Percentiles rank a stretch among this genome's conserved stretches.
Evolutionary conservation across 2,329 filamentous ascomycete species (phyloP).

Genomic region (Calonectria hongkongensis): DNA sequence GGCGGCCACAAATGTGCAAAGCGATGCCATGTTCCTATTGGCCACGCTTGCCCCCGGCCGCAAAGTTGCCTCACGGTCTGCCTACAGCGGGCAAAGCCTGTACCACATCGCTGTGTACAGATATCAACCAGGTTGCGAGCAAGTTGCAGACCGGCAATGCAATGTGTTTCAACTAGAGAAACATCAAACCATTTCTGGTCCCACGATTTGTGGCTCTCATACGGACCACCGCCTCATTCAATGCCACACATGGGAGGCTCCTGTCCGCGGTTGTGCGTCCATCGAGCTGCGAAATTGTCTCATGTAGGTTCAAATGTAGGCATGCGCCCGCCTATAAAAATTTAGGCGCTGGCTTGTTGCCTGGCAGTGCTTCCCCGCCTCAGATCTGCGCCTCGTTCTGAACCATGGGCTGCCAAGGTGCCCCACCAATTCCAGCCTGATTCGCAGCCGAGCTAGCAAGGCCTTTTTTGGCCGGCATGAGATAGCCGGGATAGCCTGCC

Average conservation of each 20-base stretch:
- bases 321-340: not conserved
- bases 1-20: too few relatives aligned
- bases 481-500: not conserved
- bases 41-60: too few relatives aligned
- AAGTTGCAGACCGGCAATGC: not conserved
- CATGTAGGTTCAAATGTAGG: not conserved
- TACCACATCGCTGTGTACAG: not conserved
- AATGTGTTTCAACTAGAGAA: not conserved
- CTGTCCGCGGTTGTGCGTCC: not conserved
- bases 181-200: not conserved
- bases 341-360: not conserved
- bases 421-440: not conserved
- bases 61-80: not conserved
- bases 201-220: not conserved
- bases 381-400: not conserved
- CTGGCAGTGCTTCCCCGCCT: not conserved
- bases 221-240: not conserved
- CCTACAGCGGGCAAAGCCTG: not conserved
- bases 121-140: not conserved
- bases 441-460: not conserved
- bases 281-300: not conserved
- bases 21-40: too few relatives aligned
- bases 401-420: too few relatives aligned
- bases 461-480: not conserved
- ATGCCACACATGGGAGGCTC: not conserved